A percentile compares a stretch with the other conserved stretches of the same genome.
These are phyloP conservation scores for Saksenaea oblongispora DNA, from an alignment of 371 early-diverging fungal genomes.

Conservation along the genomic window DNA sequence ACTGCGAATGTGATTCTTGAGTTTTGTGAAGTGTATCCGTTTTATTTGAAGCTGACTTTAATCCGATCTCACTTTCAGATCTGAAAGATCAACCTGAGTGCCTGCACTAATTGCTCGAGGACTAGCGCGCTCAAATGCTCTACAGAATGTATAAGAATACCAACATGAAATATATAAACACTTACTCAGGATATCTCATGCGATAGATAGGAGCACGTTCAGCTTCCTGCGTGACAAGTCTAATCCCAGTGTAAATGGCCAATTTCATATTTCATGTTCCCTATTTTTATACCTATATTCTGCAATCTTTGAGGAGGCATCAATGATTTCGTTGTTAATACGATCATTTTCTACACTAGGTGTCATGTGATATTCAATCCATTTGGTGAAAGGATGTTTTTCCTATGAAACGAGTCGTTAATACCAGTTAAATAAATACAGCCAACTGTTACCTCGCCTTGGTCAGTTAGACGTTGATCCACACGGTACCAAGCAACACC, in stretches of 20 bases:
- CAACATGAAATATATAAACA: background rate
- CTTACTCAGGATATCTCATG: conserved; percentile 54
- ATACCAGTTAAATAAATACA: background rate
- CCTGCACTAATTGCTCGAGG: conserved; percentile 42
- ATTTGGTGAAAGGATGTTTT: conserved; percentile 47
- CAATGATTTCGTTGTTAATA: conserved; percentile 28
- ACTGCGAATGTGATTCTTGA: too few relatives aligned
- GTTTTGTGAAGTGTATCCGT: too few relatives aligned
- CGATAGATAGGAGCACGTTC: conserved; percentile 49
- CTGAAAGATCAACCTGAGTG: conserved; percentile 40
- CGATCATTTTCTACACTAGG: conserved; percentile 31
- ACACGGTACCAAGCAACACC: conserved; percentile 45
- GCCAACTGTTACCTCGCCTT: conserved; percentile 20
- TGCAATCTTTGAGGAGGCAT: conserved; percentile 32
- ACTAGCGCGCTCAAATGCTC: conserved; percentile 48
- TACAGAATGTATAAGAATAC: conserved; percentile 9
- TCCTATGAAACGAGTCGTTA: conserved; percentile 20
- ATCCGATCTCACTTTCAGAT: conserved; percentile 45
- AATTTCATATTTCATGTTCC: background rate
- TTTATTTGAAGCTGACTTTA: too few relatives aligned
- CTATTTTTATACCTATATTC: conserved; percentile 38
- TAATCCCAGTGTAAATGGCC: conserved; percentile 7
- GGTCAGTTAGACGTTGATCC: conserved; percentile 21
- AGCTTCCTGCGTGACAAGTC: conserved; percentile 45
- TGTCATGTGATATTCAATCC: conserved; percentile 50